phyloP scores from a whole-genome alignment of 371 early-diverging fungal species.

The Mitosporidium daphniae region DNA sequence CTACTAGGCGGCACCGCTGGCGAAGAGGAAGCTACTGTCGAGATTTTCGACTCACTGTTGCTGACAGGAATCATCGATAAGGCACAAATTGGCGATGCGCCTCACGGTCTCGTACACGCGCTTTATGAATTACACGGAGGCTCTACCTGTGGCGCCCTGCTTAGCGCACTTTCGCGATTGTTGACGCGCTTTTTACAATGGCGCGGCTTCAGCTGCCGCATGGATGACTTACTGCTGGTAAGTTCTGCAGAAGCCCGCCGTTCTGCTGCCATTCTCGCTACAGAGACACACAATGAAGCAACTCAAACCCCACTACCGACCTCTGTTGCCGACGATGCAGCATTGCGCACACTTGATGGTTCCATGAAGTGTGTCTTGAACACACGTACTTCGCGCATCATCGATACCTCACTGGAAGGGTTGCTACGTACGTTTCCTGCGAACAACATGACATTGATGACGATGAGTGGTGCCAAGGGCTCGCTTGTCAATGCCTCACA shows the following conservation, averaged over 20 bases:
- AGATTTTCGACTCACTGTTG: slow-evolving; percentile 43
- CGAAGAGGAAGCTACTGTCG: slow-evolving; percentile 36
- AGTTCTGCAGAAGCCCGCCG: slow-evolving; percentile 3
- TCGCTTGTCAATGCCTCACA: slow-evolving; percentile 86
- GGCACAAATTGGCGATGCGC: slow-evolving; percentile 69
- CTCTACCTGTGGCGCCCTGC: slow-evolving; percentile 47
- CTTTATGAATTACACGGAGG: slow-evolving; percentile 81
- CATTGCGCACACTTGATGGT: slow-evolving; percentile 50
- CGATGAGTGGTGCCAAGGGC: slow-evolving; percentile 94
- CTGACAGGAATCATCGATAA: slow-evolving; percentile 85
- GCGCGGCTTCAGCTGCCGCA: slow-evolving; percentile 75
- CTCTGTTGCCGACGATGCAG: too few species aligned
- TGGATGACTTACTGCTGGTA: slow-evolving; percentile 72
- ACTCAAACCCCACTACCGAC: too few species aligned
- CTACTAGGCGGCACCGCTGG: too few species aligned
- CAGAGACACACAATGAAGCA: too few species aligned
- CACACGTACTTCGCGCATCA: slow-evolving; percentile 36
- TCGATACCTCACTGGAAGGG: slow-evolving; percentile 40
- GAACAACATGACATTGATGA: slow-evolving; percentile 96
- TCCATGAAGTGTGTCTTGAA: slow-evolving; percentile 51
- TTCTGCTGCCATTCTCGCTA: too few species aligned
- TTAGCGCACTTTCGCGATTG: slow-evolving; percentile 63
- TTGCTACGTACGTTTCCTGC: slow-evolving; percentile 47
- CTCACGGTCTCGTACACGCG: slow-evolving; percentile 73
- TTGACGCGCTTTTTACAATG: slow-evolving; percentile 62